Evolutionary conservation across 345 rosid genomes (phyloP), one percentile per base, ranked within the genome.

Genomic region (Euphorbia tirucalli): DNA sequence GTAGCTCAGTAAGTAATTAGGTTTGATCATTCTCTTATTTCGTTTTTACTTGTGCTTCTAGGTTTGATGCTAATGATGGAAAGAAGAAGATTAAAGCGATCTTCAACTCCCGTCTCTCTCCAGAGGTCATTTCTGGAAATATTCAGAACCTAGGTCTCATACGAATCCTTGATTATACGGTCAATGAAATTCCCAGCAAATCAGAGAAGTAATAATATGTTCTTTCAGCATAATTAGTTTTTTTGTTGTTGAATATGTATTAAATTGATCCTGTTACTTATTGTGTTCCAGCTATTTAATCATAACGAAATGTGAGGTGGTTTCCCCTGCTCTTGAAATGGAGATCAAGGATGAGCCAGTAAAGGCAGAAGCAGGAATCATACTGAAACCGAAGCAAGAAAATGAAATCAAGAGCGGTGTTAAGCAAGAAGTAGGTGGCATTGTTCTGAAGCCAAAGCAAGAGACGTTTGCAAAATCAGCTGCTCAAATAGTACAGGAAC

Each of bases 21-120:
- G 10, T 43, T 24, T 13, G 7, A 8, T 24, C 9, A 65, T 13
- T 65, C 0, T 43, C 50, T 54, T 1, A 54, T 19, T 54, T 54
- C 11, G 22, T 30, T 49, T 24, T 58, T 43, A 21, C 30, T 56
- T 68, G 71, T 46, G 76, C 1, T 75, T 62, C 35, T 72, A 94
- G 98, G 67, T 92, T 94, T 76, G 87, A 68, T 69, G 98, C 96
- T 1, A 90, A 77, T 30, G 97, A 94, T 68, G 98, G 98, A 7
- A 94, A 81, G 77, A 77, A 55, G 76, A 92, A 80, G 24, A 54
- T 92, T 5, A 89, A 84, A 72, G 93, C 92, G 0, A 87, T 90
- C 39, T 82, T 93, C 30, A 88, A 86, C n/a, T 79, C 96, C 3
- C 83, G 85, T 16, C 24, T 83, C 35, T 83, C 92, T 2, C 69